Evolutionary conservation across 805 yeast species (phyloP), one percentile per base, ranked within the genome.

Genomic region (Yamadazyma takamatsuzukensis): DNA sequence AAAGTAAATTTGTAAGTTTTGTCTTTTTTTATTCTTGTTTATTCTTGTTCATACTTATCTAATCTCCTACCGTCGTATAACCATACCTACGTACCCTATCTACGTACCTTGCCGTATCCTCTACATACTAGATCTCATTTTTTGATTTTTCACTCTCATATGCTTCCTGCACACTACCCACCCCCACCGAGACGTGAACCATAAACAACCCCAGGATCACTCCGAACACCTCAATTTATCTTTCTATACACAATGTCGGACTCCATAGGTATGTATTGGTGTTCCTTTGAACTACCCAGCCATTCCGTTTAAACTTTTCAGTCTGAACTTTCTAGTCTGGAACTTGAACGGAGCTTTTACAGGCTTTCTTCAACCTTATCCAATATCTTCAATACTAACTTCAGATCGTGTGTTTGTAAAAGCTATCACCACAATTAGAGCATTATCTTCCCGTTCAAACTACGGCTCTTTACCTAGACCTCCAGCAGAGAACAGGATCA

Each of bases 391-490:
- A 14, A 7, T 27, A 34, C 32, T 33, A 21, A 34, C 34, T 24
- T 25, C 39, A 63, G 95, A 85, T 59, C 75, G 86, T 30, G 90
- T 85, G 5, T 86, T 86, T 58, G 82, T 76, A 25, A 82, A 81
- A 59, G 94, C 95, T 4, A 83, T 86, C 39, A 68, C 88, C 26
- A 84, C 93, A 4, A 83, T 86, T 33, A 69, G 82, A 40, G 74
- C 88, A 2, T 63, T 86, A 26, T 80, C 90, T 2, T 70, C 83
- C 5, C 66, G 80, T 33, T 68, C 81, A 14, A 75, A 77, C 27
- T 68, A 74, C 39, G 79, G 79, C 11, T 63, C 80, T 7, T 59
- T 83, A 18, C 87, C 89, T 0, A 68, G 89, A 17, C 95, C 95
- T 0, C 88, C 93, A 0, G 72, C 83, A 2, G 81, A 78, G 33